Evolutionary conservation across 108 stramenopile genomes (phyloP).

Genomic region (Cyclotella distinguenda): DNA sequence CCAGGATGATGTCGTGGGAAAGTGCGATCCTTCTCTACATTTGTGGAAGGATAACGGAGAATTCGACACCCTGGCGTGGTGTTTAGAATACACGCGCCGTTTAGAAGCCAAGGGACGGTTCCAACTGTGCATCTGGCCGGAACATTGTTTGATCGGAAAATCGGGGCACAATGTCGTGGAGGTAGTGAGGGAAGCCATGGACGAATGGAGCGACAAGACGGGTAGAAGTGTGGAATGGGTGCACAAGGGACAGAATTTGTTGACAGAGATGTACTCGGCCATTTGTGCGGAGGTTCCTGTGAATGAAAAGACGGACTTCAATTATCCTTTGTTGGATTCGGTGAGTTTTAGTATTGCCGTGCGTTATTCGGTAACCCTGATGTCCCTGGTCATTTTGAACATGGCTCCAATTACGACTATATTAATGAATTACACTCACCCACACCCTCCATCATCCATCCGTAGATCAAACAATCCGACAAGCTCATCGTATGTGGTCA

Average conservation of each 20-base stretch:
- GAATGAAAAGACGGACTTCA: constrained; percentile 48
- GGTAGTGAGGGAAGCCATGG: constrained; percentile 54
- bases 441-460: not conserved
- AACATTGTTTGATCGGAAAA: constrained; percentile 91
- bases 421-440: no score
- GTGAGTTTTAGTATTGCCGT: constrained; percentile 12
- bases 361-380: not conserved
- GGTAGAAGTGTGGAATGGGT: constrained; percentile 73
- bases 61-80: constrained; percentile 53
- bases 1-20: constrained; percentile 35
- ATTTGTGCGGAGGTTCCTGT: constrained; percentile 88
- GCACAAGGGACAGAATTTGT: constrained; percentile 80
- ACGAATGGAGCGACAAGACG: constrained; percentile 62
- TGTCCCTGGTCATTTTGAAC: not conserved
- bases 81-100: constrained; percentile 59
- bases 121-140: constrained; percentile 91
- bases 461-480: constrained; percentile 47
- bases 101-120: constrained; percentile 76
- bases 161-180: constrained; percentile 70
- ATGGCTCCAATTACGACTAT: no score
- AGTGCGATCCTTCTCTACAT: constrained; percentile 1
- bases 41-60: constrained; percentile 14
- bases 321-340: constrained; percentile 51
- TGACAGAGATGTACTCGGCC: constrained; percentile 93
- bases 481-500: constrained; percentile 87